These are phyloP conservation scores for Laguncularia racemosa DNA, from an alignment of 345 rosid genomes.

Conservation along the genomic window DNA sequence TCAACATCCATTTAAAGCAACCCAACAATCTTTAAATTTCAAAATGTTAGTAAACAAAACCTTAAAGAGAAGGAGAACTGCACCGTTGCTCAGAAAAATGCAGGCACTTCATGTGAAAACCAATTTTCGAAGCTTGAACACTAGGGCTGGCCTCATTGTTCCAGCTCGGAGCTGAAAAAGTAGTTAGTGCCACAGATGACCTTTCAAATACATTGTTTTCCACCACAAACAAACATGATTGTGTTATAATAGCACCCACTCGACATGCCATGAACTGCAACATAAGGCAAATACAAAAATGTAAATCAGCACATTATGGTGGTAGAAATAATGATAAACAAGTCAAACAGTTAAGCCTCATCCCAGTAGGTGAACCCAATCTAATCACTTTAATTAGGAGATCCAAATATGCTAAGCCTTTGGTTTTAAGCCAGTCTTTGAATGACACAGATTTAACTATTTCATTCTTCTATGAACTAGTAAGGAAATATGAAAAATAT, in stretches of 20 bases:
- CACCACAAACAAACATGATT: slow-evolving; percentile 18
- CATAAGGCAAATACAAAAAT: too few relatives aligned
- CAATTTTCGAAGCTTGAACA: slow-evolving; percentile 23
- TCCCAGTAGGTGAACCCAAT: too few relatives aligned
- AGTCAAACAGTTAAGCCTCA: too few relatives aligned
- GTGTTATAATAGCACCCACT: slow-evolving; percentile 25
- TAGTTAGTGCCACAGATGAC: slow-evolving; percentile 20
- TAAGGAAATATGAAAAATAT: too few relatives aligned
- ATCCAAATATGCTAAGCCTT: too few relatives aligned
- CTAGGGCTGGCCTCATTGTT: slow-evolving; percentile 20
- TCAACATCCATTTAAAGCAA: not conserved
- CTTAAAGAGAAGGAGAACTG: not conserved
- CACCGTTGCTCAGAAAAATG: slow-evolving; percentile 42
- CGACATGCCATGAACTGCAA: slow-evolving; percentile 45
- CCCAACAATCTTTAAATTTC: not conserved
- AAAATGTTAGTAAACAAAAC: not conserved
- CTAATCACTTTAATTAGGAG: too few relatives aligned
- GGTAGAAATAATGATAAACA: too few relatives aligned
- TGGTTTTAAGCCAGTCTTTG: too few relatives aligned
- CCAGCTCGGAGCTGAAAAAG: slow-evolving; percentile 20
- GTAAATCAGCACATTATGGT: too few relatives aligned
- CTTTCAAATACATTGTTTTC: slow-evolving; percentile 28
- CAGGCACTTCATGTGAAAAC: slow-evolving; percentile 17
- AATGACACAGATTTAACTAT: too few relatives aligned
- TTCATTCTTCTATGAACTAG: too few relatives aligned